phyloP scores from a whole-genome alignment of 1,284 basidiomycete species.

The Rugosomyces carneus region DNA sequence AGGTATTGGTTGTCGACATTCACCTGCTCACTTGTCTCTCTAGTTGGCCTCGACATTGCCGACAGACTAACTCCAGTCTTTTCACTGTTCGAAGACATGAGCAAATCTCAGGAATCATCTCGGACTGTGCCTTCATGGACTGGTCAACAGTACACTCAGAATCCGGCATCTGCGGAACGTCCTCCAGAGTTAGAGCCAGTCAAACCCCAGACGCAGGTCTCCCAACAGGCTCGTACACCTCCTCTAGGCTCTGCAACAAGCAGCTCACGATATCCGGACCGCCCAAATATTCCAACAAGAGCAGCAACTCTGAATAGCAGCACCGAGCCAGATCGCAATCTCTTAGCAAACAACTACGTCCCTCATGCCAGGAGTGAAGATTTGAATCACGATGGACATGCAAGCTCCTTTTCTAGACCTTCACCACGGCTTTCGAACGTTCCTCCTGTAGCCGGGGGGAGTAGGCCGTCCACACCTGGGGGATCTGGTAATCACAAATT shows the following conservation, averaged over 20 bases:
- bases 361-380: constrained; percentile 63
- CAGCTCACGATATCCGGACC: constrained; percentile 39
- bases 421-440: constrained; percentile 44
- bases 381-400: constrained; percentile 47
- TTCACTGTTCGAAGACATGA: constrained; percentile 25
- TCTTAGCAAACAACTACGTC: constrained; percentile 31
- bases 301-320: constrained; percentile 51
- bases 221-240: constrained; percentile 21
- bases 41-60: constrained; percentile 3
- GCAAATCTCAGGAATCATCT: constrained; percentile 29
- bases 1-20: constrained; percentile 9
- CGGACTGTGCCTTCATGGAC: constrained; percentile 22
- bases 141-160: constrained; percentile 13
- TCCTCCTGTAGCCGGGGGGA: constrained; percentile 37
- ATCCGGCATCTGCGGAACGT: constrained; percentile 7
- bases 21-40: constrained; percentile 4
- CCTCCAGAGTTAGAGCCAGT: constrained; percentile 14
- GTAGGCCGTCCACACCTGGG: constrained; percentile 49
- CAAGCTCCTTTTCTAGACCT: constrained; percentile 24
- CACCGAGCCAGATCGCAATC: constrained; percentile 48
- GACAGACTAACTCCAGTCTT: constrained; percentile 1
- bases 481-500: constrained; percentile 39
- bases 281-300: constrained; percentile 48
- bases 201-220: constrained; percentile 9
- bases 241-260: constrained; percentile 29